phyloP scores from a whole-genome alignment of 1,284 basidiomycete genomes.

The Coniferiporia sulphurascens region DNA sequence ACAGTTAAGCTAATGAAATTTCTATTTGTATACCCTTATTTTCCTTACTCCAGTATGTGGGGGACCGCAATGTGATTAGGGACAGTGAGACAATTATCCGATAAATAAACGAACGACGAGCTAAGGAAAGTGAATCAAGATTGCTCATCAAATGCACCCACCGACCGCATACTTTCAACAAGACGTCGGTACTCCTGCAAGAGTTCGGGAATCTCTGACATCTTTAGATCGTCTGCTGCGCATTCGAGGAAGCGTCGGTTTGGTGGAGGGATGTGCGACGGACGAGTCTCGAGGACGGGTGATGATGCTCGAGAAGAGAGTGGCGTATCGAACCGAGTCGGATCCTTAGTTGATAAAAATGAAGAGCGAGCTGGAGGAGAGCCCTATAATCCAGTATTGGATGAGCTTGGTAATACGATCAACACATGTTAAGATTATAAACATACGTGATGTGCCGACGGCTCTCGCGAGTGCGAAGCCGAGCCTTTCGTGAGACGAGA shows the following conservation, averaged over 20 bases:
- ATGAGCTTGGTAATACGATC: neutral
- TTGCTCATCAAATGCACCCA: slow-evolving; percentile 37
- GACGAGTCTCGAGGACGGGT: slow-evolving; percentile 29
- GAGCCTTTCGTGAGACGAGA: slow-evolving; percentile 49
- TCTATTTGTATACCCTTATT: slow-evolving; percentile 1
- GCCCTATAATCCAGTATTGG: slow-evolving; percentile 20
- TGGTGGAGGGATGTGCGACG: slow-evolving; percentile 40
- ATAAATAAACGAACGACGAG: too few species aligned
- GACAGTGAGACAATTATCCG: neutral
- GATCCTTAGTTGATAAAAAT: slow-evolving; percentile 28
- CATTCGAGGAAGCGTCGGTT: slow-evolving; percentile 65
- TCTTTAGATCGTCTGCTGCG: slow-evolving; percentile 62
- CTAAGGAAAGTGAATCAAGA: slow-evolving; percentile 1
- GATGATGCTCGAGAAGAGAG: slow-evolving; percentile 43
- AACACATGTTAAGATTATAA: too few species aligned
- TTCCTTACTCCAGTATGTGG: neutral
- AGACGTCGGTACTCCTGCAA: slow-evolving; percentile 72
- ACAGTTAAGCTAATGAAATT: too few species aligned
- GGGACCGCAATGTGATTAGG: neutral
- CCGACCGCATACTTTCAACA: slow-evolving; percentile 38
- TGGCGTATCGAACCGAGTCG: slow-evolving; percentile 37
- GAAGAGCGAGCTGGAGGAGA: slow-evolving; percentile 46
- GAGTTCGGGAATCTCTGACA: slow-evolving; percentile 72
- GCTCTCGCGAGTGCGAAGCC: slow-evolving; percentile 28
- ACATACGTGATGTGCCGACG: slow-evolving; percentile 19